Conservation (phyloP, 768 basidiomycete genomes). For the Tricholoma saponaceum region DNA sequence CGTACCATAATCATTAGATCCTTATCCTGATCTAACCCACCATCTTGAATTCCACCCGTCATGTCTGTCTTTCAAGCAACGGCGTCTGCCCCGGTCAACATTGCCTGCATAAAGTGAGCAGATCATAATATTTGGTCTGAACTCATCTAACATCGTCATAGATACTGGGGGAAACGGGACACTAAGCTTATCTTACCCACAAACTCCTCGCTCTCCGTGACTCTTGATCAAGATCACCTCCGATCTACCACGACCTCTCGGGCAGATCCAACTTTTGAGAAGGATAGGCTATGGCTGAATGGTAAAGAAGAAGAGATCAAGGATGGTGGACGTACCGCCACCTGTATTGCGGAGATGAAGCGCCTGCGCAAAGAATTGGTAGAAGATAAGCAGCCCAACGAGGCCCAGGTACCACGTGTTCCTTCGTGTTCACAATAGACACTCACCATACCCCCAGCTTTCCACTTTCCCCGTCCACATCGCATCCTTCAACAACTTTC, state of each 20-base stretch:
- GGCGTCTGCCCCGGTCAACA: conserved; percentile 91
- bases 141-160: conserved; percentile 23
- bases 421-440: neutral
- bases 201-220: conserved; percentile 97
- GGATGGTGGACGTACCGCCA: conserved; percentile 67
- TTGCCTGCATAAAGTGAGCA: conserved; percentile 93
- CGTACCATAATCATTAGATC: conserved; percentile 8
- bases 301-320: conserved; percentile 90
- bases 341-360: conserved; percentile 88
- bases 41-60: conserved; percentile 20
- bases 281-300: conserved; percentile 92
- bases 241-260: conserved; percentile 91
- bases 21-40: conserved; percentile 5
- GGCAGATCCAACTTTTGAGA: conserved; percentile 66
- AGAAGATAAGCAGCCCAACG: conserved; percentile 63
- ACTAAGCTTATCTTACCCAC: conserved; percentile 93
- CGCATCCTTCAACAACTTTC: conserved; percentile 97
- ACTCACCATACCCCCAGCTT: conserved; percentile 39
- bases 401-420: conserved; percentile 53
- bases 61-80: conserved; percentile 81
- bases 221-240: conserved; percentile 94
- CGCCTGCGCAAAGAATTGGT: conserved; percentile 62
- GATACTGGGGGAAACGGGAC: conserved; percentile 99
- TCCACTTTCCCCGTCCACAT: conserved; percentile 80
- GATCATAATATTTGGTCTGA: neutral